These are phyloP conservation scores for Coprinopsis strossmayeri DNA, from an alignment of 768 basidiomycete genomes.

Conservation along the genomic window DNA sequence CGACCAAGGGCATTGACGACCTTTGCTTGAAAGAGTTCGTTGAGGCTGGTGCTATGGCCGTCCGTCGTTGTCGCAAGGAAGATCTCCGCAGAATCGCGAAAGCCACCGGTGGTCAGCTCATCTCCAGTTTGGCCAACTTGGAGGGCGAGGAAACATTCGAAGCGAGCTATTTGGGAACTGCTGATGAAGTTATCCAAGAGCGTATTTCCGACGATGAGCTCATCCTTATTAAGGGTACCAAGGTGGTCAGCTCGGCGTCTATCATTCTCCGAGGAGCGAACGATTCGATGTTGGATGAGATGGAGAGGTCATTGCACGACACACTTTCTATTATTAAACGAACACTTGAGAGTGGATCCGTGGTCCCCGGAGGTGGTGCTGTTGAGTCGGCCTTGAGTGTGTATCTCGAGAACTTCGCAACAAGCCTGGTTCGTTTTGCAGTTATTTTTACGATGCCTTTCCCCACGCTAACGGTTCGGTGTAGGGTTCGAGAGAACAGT, in stretches of 20 bases:
- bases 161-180: conserved; percentile 79
- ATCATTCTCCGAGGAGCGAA: conserved; percentile 95
- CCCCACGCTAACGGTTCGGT: no score
- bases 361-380: conserved; percentile 96
- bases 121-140: conserved; percentile 90
- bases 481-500: conserved; percentile 95
- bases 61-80: conserved; percentile 95
- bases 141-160: conserved; percentile 99
- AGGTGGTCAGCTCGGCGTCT: conserved; percentile 88
- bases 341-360: conserved; percentile 90
- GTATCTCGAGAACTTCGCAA: conserved; percentile 98
- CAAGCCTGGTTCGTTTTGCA: conserved; percentile 69
- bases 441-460: neutral
- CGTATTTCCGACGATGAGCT: conserved; percentile 98
- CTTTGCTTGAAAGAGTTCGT: conserved; percentile 98
- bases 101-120: conserved; percentile 90
- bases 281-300: conserved; percentile 99
- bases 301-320: conserved; percentile 96
- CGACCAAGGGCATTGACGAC: conserved; percentile 98
- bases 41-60: conserved; percentile 98
- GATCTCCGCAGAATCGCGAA: conserved; percentile 95
- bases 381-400: conserved; percentile 96
- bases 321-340: conserved; percentile 93
- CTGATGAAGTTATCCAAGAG: conserved; percentile 96
- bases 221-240: conserved; percentile 96